A percentile compares a stretch with the other conserved stretches of the same genome.
Conservation (phyloP, 2,329 filamentous ascomycete genomes). For the Trematosphaeria pertusa region DNA sequence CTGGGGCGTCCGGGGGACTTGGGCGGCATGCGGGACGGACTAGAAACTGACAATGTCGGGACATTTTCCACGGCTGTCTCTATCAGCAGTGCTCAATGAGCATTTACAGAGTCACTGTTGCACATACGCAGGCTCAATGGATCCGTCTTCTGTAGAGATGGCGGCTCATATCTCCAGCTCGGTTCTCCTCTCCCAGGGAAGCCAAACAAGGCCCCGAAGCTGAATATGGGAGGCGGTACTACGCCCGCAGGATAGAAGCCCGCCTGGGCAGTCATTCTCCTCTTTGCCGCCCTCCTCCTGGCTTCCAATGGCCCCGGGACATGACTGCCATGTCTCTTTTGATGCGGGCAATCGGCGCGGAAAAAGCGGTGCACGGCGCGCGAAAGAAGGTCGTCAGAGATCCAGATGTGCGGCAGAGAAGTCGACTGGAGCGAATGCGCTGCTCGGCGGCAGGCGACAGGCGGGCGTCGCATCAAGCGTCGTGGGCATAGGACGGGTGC, state of each 20-base stretch:
- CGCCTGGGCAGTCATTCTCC: constrained; percentile 59
- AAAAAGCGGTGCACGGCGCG: constrained; percentile 60
- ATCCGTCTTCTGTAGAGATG: constrained; percentile 24
- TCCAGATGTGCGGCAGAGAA: constrained; percentile 61
- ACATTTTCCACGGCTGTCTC: no score
- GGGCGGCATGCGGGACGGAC: no score
- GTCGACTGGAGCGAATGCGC: constrained; percentile 52
- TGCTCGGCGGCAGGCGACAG: constrained; percentile 59
- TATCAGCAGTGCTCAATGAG: constrained; percentile 3
- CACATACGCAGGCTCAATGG: constrained; percentile 29
- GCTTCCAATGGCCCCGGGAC: constrained; percentile 70
- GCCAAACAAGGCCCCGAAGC: constrained; percentile 37
- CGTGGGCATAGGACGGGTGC: constrained; percentile 21
- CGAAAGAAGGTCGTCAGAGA: constrained; percentile 64
- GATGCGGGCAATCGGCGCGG: constrained; percentile 53
- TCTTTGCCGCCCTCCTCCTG: constrained; percentile 61
- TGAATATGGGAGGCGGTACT: constrained; percentile 31
- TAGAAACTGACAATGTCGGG: no score
- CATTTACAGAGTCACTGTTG: not conserved
- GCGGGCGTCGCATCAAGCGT: constrained; percentile 56
- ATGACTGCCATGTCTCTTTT: constrained; percentile 64
- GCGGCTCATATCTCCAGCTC: constrained; percentile 46
- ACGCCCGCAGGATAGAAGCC: constrained; percentile 46
- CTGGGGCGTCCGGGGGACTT: no score
- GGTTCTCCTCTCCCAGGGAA: constrained; percentile 27